Evolutionary conservation across 2,329 filamentous ascomycete genomes (phyloP).

Genomic region (Trichoderma asperellum): DNA sequence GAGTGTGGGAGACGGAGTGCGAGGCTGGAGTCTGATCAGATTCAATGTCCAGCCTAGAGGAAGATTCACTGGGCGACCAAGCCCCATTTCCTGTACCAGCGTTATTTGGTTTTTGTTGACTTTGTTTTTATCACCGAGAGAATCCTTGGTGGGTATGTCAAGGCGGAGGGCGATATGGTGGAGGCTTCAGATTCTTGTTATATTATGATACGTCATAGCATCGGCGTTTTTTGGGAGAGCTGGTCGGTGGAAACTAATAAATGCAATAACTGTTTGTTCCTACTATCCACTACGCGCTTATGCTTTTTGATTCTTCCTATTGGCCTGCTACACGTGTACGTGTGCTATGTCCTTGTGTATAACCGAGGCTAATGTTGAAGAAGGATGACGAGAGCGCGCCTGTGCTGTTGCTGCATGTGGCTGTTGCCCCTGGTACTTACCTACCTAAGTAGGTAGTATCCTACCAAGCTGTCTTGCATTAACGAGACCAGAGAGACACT

Average conservation of each 20-base stretch:
- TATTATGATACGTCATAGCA: constrained; percentile 35
- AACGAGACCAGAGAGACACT: not conserved
- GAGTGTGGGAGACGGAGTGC: not conserved
- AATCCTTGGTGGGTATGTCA: constrained; percentile 13
- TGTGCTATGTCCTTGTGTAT: not conserved
- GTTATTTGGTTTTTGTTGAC: not conserved
- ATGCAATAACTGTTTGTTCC: constrained; percentile 8
- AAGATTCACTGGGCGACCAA: not conserved
- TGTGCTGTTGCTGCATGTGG: not conserved
- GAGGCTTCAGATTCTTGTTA: constrained; percentile 27
- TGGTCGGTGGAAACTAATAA: constrained; percentile 13
- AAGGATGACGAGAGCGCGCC: not conserved
- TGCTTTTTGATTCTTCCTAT: not conserved
- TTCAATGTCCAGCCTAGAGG: not conserved
- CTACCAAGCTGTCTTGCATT: not conserved
- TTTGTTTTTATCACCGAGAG: constrained; percentile 14
- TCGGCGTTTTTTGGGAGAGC: constrained; percentile 34
- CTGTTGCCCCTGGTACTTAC: not conserved
- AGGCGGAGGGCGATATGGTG: constrained; percentile 12
- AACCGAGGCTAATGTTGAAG: not conserved
- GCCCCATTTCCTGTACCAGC: not conserved
- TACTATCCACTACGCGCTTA: not conserved
- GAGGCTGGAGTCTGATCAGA: not conserved
- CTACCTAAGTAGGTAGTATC: not conserved
- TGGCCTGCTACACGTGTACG: not conserved